Evolutionary conservation across 257 asterid species (phyloP).

Genomic region (Penstemon barbatus): DNA sequence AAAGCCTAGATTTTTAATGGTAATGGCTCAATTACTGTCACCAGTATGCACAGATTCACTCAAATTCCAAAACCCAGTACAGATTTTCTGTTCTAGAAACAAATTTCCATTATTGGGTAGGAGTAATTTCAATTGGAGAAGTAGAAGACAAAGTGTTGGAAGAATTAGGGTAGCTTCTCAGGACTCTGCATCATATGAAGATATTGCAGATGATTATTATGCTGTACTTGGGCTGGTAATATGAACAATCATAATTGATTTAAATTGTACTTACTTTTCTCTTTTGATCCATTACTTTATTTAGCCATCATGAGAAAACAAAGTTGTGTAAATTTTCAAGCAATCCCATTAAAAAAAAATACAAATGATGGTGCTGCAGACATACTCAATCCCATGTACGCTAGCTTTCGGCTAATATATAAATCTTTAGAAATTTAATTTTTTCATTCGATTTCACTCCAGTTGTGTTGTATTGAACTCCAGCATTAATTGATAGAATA

Average conservation of each 20-base stretch:
- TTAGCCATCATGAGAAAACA: too few relatives aligned
- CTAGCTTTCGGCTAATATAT: too few relatives aligned
- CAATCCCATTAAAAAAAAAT: too few relatives aligned
- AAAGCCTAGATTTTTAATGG: slow-evolving; percentile 3
- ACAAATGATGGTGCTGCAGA: too few relatives aligned
- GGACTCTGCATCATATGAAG: slow-evolving; percentile 53
- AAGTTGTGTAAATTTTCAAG: too few relatives aligned
- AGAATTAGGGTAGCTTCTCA: slow-evolving; percentile 61
- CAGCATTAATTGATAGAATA: too few relatives aligned
- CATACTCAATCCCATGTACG: too few relatives aligned
- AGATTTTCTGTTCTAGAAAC: slow-evolving; percentile 45
- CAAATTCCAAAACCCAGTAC: slow-evolving; percentile 56
- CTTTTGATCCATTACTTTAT: too few relatives aligned
- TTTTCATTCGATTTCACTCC: too few relatives aligned
- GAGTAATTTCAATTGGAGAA: slow-evolving; percentile 46
- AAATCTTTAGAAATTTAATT: too few relatives aligned
- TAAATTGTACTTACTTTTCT: too few relatives aligned
- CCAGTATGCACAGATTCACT: slow-evolving; percentile 75
- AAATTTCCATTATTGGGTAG: slow-evolving; percentile 36
- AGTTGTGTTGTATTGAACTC: too few relatives aligned
- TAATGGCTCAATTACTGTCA: slow-evolving; percentile 68
- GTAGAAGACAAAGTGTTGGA: slow-evolving; percentile 46
- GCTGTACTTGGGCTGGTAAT: slow-evolving; percentile 84
- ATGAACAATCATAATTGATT: not conserved
- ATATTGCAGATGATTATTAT: slow-evolving; percentile 81